Percentiles rank a stretch among this genome's conserved stretches.
Evolutionary conservation across 371 early-diverging fungal species (phyloP).

Genomic region (Pancytospora philotis): DNA sequence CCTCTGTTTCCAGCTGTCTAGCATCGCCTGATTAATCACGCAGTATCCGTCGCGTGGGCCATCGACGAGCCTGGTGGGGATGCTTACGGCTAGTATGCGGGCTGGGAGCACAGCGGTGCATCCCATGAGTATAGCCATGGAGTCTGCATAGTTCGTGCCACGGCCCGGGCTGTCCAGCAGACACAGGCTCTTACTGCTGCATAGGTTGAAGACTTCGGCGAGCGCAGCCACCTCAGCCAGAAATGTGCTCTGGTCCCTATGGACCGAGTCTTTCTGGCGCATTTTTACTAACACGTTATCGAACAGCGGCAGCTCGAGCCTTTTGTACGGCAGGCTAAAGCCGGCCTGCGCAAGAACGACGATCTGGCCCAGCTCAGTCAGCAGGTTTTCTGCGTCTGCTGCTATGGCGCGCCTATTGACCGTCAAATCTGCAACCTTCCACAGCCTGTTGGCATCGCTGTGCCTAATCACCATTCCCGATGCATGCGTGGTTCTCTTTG

Average conservation of each 20-base stretch:
- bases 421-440: not conserved
- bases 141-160: not conserved
- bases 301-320: not conserved
- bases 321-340: not conserved
- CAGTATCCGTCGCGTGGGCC: too few species aligned
- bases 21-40: too few species aligned
- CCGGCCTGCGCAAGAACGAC: not conserved
- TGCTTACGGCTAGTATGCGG: too few species aligned
- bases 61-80: too few species aligned
- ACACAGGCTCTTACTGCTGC: not conserved
- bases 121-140: not conserved
- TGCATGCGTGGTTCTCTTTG: too few species aligned
- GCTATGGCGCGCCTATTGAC: not conserved
- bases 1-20: too few species aligned
- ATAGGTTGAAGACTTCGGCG: not conserved
- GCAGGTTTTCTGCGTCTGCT: not conserved
- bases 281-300: not conserved
- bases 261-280: not conserved
- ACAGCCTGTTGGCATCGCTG: not conserved
- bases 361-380: not conserved
- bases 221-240: not conserved
- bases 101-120: too few species aligned
- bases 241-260: not conserved
- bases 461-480: too few species aligned
- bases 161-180: not conserved